Conservation (phyloP, 805 yeast species). For the Pichia eremophila region DNA sequence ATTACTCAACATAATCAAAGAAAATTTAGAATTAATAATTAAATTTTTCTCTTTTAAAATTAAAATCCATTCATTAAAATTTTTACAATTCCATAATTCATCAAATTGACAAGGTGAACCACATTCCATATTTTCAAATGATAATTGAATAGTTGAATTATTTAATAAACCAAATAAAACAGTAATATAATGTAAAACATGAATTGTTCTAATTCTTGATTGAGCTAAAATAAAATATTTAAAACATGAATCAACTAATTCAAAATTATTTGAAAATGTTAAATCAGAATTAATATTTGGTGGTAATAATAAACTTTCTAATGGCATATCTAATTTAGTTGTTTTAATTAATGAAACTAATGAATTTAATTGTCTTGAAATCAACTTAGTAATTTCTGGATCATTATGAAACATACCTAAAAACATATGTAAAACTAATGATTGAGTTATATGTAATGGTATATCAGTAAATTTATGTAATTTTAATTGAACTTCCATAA, state of each 20-base stretch:
- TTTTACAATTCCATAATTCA: conserved; percentile 47
- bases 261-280: conserved; percentile 9
- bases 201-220: conserved; percentile 46
- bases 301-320: conserved; percentile 37
- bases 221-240: conserved; percentile 48
- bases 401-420: conserved; percentile 49
- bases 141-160: conserved; percentile 33
- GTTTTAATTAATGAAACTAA: conserved; percentile 46
- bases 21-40: conserved; percentile 42
- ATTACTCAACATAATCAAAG: conserved; percentile 49
- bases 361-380: conserved; percentile 43
- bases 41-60: conserved; percentile 29
- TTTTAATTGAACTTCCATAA: conserved; percentile 43
- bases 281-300: conserved; percentile 26
- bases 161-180: conserved; percentile 37
- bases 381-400: conserved; percentile 37
- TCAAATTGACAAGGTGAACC: conserved; percentile 60
- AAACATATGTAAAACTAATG: conserved; percentile 46
- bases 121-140: conserved; percentile 39
- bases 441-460: conserved; percentile 48
- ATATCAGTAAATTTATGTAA: conserved; percentile 43
- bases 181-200: conserved; percentile 40
- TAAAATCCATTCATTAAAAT: conserved; percentile 42
- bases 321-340: conserved; percentile 41
- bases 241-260: conserved; percentile 31